phyloP scores from a whole-genome alignment of 2,329 filamentous ascomycete genomes.

The Fusarium praegraminearum region DNA sequence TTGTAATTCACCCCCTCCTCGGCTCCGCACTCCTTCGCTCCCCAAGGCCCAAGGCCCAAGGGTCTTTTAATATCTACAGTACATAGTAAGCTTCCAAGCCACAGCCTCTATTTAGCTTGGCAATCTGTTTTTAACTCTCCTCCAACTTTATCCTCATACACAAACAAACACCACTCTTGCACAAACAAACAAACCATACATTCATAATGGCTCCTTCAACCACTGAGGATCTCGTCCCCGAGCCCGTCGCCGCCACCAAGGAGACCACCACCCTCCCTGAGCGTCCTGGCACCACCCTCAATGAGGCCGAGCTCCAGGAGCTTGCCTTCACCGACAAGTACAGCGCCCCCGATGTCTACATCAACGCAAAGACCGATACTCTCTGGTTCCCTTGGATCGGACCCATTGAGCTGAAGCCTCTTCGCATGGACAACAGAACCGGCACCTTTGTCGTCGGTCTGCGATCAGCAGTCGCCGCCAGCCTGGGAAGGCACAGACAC shows the following conservation, averaged over 20 bases:
- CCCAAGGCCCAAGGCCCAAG: background rate
- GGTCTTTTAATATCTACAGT: conserved; percentile 20
- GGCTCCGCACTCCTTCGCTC: conserved; percentile 7
- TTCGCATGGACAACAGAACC: conserved; percentile 38
- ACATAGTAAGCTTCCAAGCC: no score
- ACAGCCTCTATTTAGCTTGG: conserved; percentile 12
- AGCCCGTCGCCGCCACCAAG: conserved; percentile 22
- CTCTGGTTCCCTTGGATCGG: conserved; percentile 42
- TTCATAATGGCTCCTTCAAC: conserved; percentile 29
- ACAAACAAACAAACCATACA: conserved; percentile 1
- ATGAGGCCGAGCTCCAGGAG: conserved; percentile 23
- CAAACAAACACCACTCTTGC: conserved; percentile 5
- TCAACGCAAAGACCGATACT: conserved; percentile 40
- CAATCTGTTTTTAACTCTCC: conserved; percentile 11
- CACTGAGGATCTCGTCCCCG: conserved; percentile 17
- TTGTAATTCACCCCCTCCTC: conserved; percentile 28
- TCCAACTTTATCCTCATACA: background rate
- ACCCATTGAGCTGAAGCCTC: conserved; percentile 36
- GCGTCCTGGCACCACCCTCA: conserved; percentile 24
- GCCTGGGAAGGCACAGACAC: conserved; percentile 38
- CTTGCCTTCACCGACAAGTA: conserved; percentile 45
- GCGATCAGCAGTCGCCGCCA: conserved; percentile 31
- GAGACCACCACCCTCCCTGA: conserved; percentile 11
- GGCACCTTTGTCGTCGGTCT: conserved; percentile 36
- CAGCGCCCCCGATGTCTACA: conserved; percentile 45